Base-by-base conservation (phyloP, 768 basidiomycete species). In the Tylopilus cervinicoccineus region DNA sequence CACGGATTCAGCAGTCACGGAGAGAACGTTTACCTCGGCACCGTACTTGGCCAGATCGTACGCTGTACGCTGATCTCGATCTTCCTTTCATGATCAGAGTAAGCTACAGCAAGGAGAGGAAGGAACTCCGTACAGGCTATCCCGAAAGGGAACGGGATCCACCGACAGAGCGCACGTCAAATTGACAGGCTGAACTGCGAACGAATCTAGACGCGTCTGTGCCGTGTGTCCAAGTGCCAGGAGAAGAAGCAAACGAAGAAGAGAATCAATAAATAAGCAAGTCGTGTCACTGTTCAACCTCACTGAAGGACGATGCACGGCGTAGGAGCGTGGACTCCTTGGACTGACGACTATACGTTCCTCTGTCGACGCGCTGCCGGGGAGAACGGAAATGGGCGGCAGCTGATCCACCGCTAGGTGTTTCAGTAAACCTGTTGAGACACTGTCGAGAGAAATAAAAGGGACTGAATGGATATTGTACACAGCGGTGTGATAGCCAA, bases 31-130 rank as follows among this genome's bases (percentile, higher is more conserved):
- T 11, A 43, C 1, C 0, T 38, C 20, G 32, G 31, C 32, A 27
- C 59, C 61, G 24, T 45, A 45, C 43, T 51, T 62, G 14, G 57
- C 19, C 50, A 54, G 19, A 62, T 46, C 7, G 41, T 60, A 10
- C 20, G 54, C 20, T 53, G 52, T 23, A 63, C 32, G 19, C 19
- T 54, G 14, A 65, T 60, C 50, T 65, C 48, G 3, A 54, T 54
- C 56, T 56, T 32, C 17, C 23, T 24, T n/a, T n/a, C n/a, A n/a
- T n/a, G n/a, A n/a, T n/a, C n/a, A n/a, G n/a, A n/a, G n/a, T n/a
- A n/a, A n/a, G n/a, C n/a, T n/a, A n/a, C n/a, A n/a, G n/a, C n/a
- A n/a, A n/a, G n/a, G n/a, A n/a, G n/a, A n/a, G n/a, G n/a, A n/a
- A n/a, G n/a, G n/a, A n/a, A n/a, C n/a, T n/a, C n/a, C n/a, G n/a